Base-by-base conservation (phyloP, 2,329 filamentous ascomycete species). In the Cercospora sp. region DNA sequence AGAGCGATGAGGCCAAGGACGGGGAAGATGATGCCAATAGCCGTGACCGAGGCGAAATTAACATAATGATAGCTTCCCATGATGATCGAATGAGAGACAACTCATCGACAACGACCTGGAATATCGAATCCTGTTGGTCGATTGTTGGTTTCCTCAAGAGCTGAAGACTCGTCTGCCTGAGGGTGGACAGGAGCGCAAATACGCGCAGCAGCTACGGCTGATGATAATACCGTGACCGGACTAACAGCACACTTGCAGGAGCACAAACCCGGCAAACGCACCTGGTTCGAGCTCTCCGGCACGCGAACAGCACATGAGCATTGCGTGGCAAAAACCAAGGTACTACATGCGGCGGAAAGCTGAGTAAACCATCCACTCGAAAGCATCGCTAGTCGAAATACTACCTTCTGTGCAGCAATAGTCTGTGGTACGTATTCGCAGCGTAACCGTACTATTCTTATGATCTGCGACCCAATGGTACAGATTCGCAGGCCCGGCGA, bases 11-110 rank as follows among this genome's bases (percentile, higher is more conserved):
- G 39, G 1, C 55, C 68, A 20, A 70, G 42, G 5, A 65, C 59
- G 13, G 63, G 65, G 8, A 69, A 69, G 33, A 67, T 45, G 8
- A 69, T 45, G 9, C 68, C 68, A 33, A 67, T 64, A 8, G 66
- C 66, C 23, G 66, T 64, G 53, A 67, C 61, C 20, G 61, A 64
- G 61, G 53, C 66, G 31, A 55, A 45, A 30, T 64, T 67, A 58
- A 67, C 66, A 60, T 67, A 67, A 28, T 59, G 61, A 28, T 67
- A 48, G 23, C n/a, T 33, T 10, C 55, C 55, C 55, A 59, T 59
- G 55, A 36, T 59, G 55, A 59, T 33, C 55, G 30, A 58, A 31
- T 33, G 13, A 26, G 18, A 9, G 26, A 26, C 36, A 30, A 13
- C 26, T 51, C 28, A 31, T 31, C 9, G 10, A 12, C n/a, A 31